These are phyloP conservation scores for Neurospora sp. DNA, from an alignment of 495 filamentous ascomycete genomes.

Conservation along the genomic window DNA sequence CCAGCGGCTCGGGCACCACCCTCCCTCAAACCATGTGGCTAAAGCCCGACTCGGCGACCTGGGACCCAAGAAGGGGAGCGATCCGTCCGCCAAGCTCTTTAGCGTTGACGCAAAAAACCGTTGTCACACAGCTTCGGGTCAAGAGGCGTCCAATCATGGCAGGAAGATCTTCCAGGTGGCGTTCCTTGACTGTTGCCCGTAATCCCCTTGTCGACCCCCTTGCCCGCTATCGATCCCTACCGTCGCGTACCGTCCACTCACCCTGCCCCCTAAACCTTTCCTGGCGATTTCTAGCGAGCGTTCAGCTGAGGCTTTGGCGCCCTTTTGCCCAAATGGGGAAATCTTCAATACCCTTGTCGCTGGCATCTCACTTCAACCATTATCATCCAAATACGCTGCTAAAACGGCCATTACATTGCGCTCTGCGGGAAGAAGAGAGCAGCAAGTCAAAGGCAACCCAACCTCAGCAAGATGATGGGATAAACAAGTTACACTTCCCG, in stretches of 20 bases:
- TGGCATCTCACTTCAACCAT: neutral
- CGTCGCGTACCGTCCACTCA: neutral
- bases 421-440: neutral
- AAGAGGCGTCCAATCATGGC: conserved; percentile 18
- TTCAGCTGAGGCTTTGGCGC: conserved; percentile 26
- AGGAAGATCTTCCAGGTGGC: conserved; percentile 19
- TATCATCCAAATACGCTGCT: neutral
- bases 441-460: neutral
- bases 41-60: conserved; percentile 31
- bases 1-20: conserved; percentile 24
- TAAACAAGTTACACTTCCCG: neutral
- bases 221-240: neutral
- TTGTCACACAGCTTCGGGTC: conserved; percentile 30
- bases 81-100: conserved; percentile 16
- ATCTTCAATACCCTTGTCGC: neutral
- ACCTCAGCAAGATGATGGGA: neutral
- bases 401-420: neutral
- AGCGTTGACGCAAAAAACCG: conserved; percentile 31
- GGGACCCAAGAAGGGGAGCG: conserved; percentile 19
- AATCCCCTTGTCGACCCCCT: neutral
- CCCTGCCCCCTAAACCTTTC: conserved; percentile 14
- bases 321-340: conserved; percentile 15
- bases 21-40: conserved; percentile 22
- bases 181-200: conserved; percentile 8
- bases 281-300: conserved; percentile 23